Evolutionary conservation across 176 grass and related monocot species (phyloP).

Genomic region (Carex parvula): DNA sequence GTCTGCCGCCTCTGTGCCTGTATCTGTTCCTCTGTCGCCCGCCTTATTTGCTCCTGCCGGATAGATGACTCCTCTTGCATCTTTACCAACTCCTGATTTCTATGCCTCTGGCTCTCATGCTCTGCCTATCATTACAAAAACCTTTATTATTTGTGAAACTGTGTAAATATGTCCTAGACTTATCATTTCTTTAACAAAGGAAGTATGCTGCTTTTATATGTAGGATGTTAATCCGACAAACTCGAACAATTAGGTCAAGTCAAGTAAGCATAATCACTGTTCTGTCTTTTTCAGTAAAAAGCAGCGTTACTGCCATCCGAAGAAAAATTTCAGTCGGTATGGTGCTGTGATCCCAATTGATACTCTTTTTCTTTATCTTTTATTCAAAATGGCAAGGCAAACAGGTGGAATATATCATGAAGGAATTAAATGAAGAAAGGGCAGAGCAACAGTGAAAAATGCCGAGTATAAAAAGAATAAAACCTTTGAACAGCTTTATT

Average conservation of each 20-base stretch:
- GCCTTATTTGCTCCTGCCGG: slow-evolving; percentile 66
- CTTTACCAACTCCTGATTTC: slow-evolving; percentile 93
- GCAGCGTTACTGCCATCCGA: not conserved
- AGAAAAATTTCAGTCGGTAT: not conserved
- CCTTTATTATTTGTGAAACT: not conserved
- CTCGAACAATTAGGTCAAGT: not conserved
- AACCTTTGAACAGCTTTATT: not conserved
- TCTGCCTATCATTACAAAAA: slow-evolving; percentile 28
- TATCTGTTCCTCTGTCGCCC: slow-evolving; percentile 67
- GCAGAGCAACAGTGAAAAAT: not conserved
- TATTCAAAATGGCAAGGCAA: not conserved
- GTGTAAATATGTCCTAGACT: not conserved
- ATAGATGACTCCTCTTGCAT: slow-evolving; percentile 94
- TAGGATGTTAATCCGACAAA: not conserved
- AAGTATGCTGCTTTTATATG: not conserved
- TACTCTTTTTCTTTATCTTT: not conserved
- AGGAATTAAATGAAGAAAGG: not conserved
- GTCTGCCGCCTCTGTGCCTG: slow-evolving; percentile 59
- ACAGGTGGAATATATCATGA: not conserved
- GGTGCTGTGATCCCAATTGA: not conserved
- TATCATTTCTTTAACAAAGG: not conserved
- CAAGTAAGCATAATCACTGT: not conserved
- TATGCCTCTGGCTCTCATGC: slow-evolving; percentile 78
- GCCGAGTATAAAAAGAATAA: not conserved
- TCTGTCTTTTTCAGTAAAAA: not conserved